A percentile compares a stretch with the other conserved stretches of the same genome.
Conservation (phyloP, 1,139 yeast genomes). For the Yamadazyma conglobata region DNA sequence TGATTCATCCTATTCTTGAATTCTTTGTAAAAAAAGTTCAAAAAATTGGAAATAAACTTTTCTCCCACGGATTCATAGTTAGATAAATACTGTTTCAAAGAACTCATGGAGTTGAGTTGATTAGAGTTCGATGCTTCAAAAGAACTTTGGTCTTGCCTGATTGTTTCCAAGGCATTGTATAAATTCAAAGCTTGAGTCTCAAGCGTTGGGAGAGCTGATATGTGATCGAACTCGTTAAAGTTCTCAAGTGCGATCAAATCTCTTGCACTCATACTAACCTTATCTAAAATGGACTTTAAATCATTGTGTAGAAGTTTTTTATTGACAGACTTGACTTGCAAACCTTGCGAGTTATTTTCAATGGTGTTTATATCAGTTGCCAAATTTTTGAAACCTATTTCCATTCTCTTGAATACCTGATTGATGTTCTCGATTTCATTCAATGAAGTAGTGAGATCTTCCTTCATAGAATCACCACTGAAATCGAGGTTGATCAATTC, state of each 20-base stretch:
- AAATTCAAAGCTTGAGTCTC: slow-evolving; percentile 61
- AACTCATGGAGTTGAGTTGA: slow-evolving; percentile 66
- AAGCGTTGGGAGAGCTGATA: slow-evolving; percentile 41
- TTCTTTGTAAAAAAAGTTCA: slow-evolving; percentile 40
- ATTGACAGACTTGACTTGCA: slow-evolving; percentile 81
- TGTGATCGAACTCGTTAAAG: slow-evolving; percentile 48
- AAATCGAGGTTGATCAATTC: slow-evolving; percentile 40
- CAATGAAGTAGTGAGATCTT: slow-evolving; percentile 43
- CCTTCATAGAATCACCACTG: slow-evolving; percentile 32
- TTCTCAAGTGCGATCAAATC: slow-evolving; percentile 49
- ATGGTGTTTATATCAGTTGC: slow-evolving; percentile 67
- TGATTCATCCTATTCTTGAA: slow-evolving; percentile 36
- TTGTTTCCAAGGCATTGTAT: slow-evolving; percentile 61
- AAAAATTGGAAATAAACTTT: slow-evolving; percentile 51
- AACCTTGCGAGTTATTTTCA: slow-evolving; percentile 75
- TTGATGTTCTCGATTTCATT: slow-evolving; percentile 64
- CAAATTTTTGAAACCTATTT: slow-evolving; percentile 39
- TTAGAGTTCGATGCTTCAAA: slow-evolving; percentile 26
- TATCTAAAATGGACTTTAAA: slow-evolving; percentile 61
- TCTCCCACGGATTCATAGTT: slow-evolving; percentile 57
- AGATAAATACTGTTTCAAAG: slow-evolving; percentile 64
- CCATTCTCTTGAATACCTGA: slow-evolving; percentile 45
- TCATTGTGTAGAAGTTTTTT: slow-evolving; percentile 72
- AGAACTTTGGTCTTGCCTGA: slow-evolving; percentile 43
- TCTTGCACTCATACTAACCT: slow-evolving; percentile 60